A percentile compares a stretch with the other conserved stretches of the same genome.
Conservation (phyloP, 2,329 filamentous ascomycete genomes). For the Bretziella fagacearum region DNA sequence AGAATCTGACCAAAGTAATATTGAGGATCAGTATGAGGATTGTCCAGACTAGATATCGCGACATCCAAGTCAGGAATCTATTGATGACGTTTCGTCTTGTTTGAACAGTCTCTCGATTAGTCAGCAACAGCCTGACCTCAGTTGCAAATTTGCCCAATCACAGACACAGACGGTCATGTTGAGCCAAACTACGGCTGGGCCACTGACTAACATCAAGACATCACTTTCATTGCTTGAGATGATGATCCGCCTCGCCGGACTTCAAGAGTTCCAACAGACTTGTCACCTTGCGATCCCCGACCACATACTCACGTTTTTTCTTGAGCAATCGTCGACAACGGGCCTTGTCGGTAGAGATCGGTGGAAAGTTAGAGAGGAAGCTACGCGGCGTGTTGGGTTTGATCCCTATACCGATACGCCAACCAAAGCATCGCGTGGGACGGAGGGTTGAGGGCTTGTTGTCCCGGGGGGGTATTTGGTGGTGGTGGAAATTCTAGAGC, state of each 20-base stretch:
- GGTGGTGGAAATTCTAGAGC: no score
- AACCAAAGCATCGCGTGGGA: slow-evolving; percentile 6
- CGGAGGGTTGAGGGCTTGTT: not conserved
- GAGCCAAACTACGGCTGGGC: not conserved
- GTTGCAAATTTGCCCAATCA: no score
- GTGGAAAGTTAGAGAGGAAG: slow-evolving; percentile 28
- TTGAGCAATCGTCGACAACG: slow-evolving; percentile 43
- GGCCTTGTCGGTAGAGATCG: slow-evolving; percentile 31
- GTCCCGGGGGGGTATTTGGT: no score
- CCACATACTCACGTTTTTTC: slow-evolving; percentile 75
- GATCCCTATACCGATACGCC: slow-evolving; percentile 36
- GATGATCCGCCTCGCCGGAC: slow-evolving; percentile 64
- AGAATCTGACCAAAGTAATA: slow-evolving; percentile 23
- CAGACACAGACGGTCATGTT: not conserved
- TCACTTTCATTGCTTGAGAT: slow-evolving; percentile 70
- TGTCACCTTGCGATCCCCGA: slow-evolving; percentile 83
- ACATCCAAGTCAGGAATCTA: not conserved
- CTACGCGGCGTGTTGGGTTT: slow-evolving; percentile 35
- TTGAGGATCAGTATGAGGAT: not conserved
- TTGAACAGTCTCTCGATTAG: not conserved
- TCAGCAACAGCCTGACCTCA: not conserved
- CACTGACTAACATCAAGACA: slow-evolving; percentile 26
- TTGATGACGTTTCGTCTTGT: not conserved
- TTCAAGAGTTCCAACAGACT: slow-evolving; percentile 83
- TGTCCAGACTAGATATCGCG: not conserved